Base-by-base conservation (phyloP, 225 moss, liverwort and hornwort species). In the Neckera pumila region DNA sequence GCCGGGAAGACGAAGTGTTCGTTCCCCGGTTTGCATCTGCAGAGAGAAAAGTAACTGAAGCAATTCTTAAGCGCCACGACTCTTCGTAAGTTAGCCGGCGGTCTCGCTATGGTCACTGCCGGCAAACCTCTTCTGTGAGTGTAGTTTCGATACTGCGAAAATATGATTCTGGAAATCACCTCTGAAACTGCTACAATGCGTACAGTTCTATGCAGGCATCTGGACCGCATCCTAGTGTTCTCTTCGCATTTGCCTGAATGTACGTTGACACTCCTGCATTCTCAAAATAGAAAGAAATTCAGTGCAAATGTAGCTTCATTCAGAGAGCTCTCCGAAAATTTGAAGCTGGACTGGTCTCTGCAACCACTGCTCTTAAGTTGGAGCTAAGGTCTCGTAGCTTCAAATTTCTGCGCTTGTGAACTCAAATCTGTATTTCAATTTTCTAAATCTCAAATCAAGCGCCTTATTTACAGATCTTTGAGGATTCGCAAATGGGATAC, bases 51-150 rank as follows among this genome's bases (percentile, higher is more conserved):
- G 76, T 53, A 11, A 63, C 33, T 61, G 67, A 71, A 70, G 66
- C n/a, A 90, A 60, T 74, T 79, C 33, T 85, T 64, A 90, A 92
- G 86, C 79, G 92, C 79, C 90, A 88, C 88, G 86, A 88, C 88
- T 90, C 74, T 92, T 91, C 71, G 57, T 25, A n/a, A 66, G 27
- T 38, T 87, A 53, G 14, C 81, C 58, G 18, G 79, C 22, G n/a
- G 71, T 70, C 70, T 77, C 7, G 9, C 22, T 54, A 54, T 27
- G 40, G 56, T 28, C 40, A 28, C 12, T 58, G 79, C 79, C 57
- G 79, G 57, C 79, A 30, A 43, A 61, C 3, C 14, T 51, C 67
- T 69, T 11, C 13, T 45, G 23, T 53, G 69, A 30, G 25, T 51
- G 84, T 31, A 65, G 42, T 43, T 61, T 87, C 63, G 87, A 65